Conservation (phyloP, 176 grass and related monocot species). For the Raddia distichophylla region DNA sequence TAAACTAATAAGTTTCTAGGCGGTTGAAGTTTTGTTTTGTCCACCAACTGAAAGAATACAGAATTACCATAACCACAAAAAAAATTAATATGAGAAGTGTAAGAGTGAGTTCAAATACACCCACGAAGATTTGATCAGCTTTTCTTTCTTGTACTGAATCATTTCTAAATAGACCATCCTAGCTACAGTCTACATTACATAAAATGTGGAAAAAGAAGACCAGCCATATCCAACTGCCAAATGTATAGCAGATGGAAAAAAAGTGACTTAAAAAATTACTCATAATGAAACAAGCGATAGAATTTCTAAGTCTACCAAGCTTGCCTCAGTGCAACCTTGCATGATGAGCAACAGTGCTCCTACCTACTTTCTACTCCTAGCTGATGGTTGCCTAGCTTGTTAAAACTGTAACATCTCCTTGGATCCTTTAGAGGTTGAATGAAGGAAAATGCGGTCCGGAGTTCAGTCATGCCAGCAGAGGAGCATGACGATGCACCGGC, state of each 20-base stretch:
- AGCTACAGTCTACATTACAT: slow-evolving; percentile 43
- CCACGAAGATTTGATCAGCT: neutral
- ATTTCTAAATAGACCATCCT: slow-evolving; percentile 38
- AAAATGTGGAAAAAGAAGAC: slow-evolving; percentile 41
- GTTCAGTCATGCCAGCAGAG: slow-evolving; percentile 72
- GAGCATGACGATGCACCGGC: slow-evolving; percentile 76
- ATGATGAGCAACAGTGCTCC: slow-evolving; percentile 22
- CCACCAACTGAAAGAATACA: neutral
- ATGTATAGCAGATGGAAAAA: neutral
- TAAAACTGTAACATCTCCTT: slow-evolving; percentile 29
- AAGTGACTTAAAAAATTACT: neutral
- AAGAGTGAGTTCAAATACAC: slow-evolving; percentile 34
- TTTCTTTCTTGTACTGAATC: slow-evolving; percentile 10
- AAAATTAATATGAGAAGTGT: neutral
- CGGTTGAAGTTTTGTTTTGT: neutral
- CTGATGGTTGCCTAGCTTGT: slow-evolving; percentile 35
- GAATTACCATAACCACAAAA: slow-evolving; percentile 9
- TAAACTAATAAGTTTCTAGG: slow-evolving; percentile 10
- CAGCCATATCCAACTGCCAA: slow-evolving; percentile 21
- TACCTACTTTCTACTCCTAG: slow-evolving; percentile 39
- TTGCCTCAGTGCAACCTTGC: slow-evolving; percentile 33
- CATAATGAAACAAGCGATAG: slow-evolving; percentile 23
- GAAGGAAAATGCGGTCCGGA: slow-evolving; percentile 30
- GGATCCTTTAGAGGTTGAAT: slow-evolving; percentile 25
- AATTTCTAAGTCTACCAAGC: slow-evolving; percentile 25